phyloP scores from a whole-genome alignment of 2,329 filamentous ascomycete genomes.

The Colletotrichum camelliae region DNA sequence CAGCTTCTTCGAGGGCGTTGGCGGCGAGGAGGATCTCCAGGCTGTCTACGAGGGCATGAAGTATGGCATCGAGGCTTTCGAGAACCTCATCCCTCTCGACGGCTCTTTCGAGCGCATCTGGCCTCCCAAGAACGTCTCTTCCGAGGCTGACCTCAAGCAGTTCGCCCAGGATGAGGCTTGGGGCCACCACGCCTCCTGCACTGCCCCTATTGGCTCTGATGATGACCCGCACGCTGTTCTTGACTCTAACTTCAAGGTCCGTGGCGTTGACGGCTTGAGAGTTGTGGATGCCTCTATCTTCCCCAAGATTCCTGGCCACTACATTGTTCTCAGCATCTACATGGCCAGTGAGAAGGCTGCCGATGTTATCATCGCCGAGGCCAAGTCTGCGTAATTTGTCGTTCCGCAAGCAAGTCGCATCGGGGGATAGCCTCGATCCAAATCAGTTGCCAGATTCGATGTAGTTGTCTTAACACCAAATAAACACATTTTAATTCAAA shows the following conservation, averaged over 20 bases:
- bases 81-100: slow-evolving; percentile 37
- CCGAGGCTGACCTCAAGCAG: slow-evolving; percentile 47
- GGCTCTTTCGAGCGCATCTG: slow-evolving; percentile 40
- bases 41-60: slow-evolving; percentile 50
- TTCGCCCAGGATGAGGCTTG: slow-evolving; percentile 50
- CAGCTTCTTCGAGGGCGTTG: slow-evolving; percentile 49
- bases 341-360: slow-evolving; percentile 65
- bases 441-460: neutral
- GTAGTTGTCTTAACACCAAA: neutral
- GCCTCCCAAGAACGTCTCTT: slow-evolving; percentile 42
- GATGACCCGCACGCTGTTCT: slow-evolving; percentile 61
- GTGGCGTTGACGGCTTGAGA: slow-evolving; percentile 58
- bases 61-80: slow-evolving; percentile 48
- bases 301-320: slow-evolving; percentile 52
- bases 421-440: neutral
- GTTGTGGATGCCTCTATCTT: slow-evolving; percentile 69
- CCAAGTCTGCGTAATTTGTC: neutral
- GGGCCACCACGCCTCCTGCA: slow-evolving; percentile 63
- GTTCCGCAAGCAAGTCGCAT: neutral
- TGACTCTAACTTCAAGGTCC: slow-evolving; percentile 62
- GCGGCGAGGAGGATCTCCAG: slow-evolving; percentile 49
- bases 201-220: slow-evolving; percentile 60
- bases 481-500: neutral
- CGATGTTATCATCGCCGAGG: slow-evolving; percentile 33
- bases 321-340: slow-evolving; percentile 53